Evolutionary conservation across 2,329 filamentous ascomycete species (phyloP), one percentile per base, ranked within the genome.

Genomic region (Colletotrichum sp.): DNA sequence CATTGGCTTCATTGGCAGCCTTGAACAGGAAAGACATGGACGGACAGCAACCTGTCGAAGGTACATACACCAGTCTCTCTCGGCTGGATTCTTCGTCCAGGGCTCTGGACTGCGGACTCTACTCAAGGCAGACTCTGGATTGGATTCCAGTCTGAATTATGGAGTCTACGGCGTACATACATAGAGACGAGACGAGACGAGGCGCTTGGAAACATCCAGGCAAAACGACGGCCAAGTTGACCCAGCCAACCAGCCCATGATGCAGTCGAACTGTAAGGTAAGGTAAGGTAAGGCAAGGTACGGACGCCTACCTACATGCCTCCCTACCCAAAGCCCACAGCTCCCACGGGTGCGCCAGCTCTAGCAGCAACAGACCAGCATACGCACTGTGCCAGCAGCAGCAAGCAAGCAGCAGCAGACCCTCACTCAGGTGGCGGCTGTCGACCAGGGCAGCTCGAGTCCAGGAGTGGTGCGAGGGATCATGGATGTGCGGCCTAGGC

Each of bases 401-500:
- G 34, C 14, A 48, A 26, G 36, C 21, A 36, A 43, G 24, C n/a
- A 32, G 28, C n/a, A n/a, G 21, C 36, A 18, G 34, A 16, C 16
- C 62, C 32, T 24, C 24, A 8, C n/a, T 24, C 16, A 14, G 8
- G 67, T 62, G 36, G 14, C 34, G 67, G 26, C 48, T 34, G 55
- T 32, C 30, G 52, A 52, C 52, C 12, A 34, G 52, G 65, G 26
- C 66, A 69, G 66, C 55, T 69, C 10, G 32, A 21, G 43, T 56
- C 43, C 64, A 67, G 12, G 38, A 67, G 26, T 67, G 52, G 66
- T 59, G 16, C 16, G 30, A 65, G 67, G 48, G n/a, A 66, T 71
- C 68, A 66, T 55, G 68, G 72, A 66, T 52, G 14, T 24, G 52
- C 36, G 36, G 68, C 55, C 72, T 71, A 71, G 71, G 61, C 61